Evolutionary conservation across 78 protist species (phyloP), one percentile per base, ranked within the genome.

Genomic region (Dictyostelium brefeldianum): DNA sequence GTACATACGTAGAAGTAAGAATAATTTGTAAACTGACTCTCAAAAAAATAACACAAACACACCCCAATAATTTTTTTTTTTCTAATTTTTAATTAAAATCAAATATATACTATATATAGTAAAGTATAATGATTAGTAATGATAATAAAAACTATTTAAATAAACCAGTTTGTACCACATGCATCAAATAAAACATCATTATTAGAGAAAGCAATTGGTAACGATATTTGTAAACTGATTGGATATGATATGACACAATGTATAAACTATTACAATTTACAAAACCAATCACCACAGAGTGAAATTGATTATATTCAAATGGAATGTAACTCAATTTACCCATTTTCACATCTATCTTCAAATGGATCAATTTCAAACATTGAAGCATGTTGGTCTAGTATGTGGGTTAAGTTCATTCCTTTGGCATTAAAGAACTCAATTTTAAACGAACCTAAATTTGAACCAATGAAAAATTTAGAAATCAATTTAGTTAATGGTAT

Each of bases 341-440:
- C 67, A 50, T 29, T 22, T 50, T 27, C 22, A 12, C 81, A 77
- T 77, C 22, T 3, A 14, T 50, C 81, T 5, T 5, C 14, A 5
- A 65, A 65, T 25, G 81, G 81, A 14, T 20, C 81, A 0, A 22
- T 77, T 5, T 20, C 81, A n/a, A 77, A 77, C 1, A 50, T 50
- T 51, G 81, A 77, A 77, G 81, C 81, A 15, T 36, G 57, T n/a
- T 77, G 81, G 81, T 25, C 51, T 2, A 27, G 67, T 27, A 50
- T n/a, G 14, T 77, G 57, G 46, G 64, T 50, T 15, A 77, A 77
- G 27, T 77, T 46, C 51, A 27, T 77, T 15, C 81, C 81, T 12
- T 11, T 77, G 3, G 41, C 65, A 27, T 25, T 77, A 0, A 50
- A 46, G 29, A 27, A 77, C 22, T 41, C 81, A 71, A 10, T 71